phyloP scores from a whole-genome alignment of 2,329 filamentous ascomycete species.

The Microcyclosporella mali region DNA sequence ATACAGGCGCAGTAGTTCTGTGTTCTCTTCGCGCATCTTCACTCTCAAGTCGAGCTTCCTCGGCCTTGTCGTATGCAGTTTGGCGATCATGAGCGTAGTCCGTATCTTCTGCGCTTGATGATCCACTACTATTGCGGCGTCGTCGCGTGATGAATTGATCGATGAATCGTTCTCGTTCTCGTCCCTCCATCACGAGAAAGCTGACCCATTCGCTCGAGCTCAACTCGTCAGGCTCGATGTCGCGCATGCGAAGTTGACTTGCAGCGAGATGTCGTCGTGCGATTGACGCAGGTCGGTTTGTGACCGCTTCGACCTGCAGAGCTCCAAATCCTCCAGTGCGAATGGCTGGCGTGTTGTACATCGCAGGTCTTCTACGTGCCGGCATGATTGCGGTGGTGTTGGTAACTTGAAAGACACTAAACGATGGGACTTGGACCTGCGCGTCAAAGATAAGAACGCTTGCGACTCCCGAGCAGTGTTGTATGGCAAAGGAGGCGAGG shows the following conservation, averaged over 20 bases:
- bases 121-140: slow-evolving; percentile 23
- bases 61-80: slow-evolving; percentile 25
- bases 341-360: slow-evolving; percentile 33
- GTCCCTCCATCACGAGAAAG: slow-evolving; percentile 31
- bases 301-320: slow-evolving; percentile 31
- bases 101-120: slow-evolving; percentile 10
- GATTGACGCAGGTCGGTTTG: slow-evolving; percentile 30
- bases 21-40: slow-evolving; percentile 14
- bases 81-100: slow-evolving; percentile 13
- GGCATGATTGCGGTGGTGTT: slow-evolving; percentile 16
- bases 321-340: slow-evolving; percentile 31
- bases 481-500: background rate
- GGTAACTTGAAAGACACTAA: too few species aligned
- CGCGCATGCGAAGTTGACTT: slow-evolving; percentile 30
- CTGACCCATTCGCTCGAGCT: slow-evolving; percentile 30
- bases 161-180: slow-evolving; percentile 32
- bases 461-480: too few species aligned
- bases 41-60: slow-evolving; percentile 26
- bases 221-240: slow-evolving; percentile 32
- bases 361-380: slow-evolving; percentile 22
- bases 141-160: slow-evolving; percentile 24
- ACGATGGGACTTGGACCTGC: too few species aligned
- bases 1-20: slow-evolving; percentile 6
- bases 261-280: slow-evolving; percentile 31
- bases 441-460: too few species aligned